These are phyloP conservation scores for Lepidium africanum DNA, from an alignment of 345 rosid genomes.

Conservation along the genomic window DNA sequence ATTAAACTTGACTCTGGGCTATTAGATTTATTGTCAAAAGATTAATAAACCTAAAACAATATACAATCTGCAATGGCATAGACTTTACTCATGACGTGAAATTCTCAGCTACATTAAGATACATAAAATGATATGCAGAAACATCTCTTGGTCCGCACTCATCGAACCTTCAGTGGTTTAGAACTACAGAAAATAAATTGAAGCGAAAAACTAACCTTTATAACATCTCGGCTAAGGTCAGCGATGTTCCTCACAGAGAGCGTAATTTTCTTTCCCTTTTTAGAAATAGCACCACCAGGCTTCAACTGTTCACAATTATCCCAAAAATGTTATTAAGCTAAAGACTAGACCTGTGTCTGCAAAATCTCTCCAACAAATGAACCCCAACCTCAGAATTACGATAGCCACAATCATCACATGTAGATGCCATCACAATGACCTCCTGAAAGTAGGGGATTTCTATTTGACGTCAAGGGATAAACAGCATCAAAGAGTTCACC, in stretches of 20 bases:
- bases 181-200: not conserved
- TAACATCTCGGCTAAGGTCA: slow-evolving; percentile 85
- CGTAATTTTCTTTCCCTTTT: slow-evolving; percentile 70
- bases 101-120: not conserved
- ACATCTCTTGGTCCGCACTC: not conserved
- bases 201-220: slow-evolving; percentile 52
- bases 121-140: not conserved
- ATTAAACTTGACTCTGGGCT: not conserved
- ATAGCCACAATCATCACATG: slow-evolving; percentile 84
- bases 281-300: slow-evolving; percentile 82
- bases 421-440: slow-evolving; percentile 97
- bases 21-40: not conserved
- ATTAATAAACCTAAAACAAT: not conserved
- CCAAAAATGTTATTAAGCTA: not conserved
- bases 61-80: not conserved
- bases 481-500: slow-evolving; percentile 8
- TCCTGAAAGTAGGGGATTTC: slow-evolving; percentile 96
- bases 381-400: slow-evolving; percentile 91
- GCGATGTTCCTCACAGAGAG: slow-evolving; percentile 46
- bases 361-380: not conserved
- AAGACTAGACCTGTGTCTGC: not conserved
- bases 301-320: slow-evolving; percentile 51
- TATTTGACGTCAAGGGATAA: slow-evolving; percentile 44
- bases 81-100: not conserved
- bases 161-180: not conserved